A percentile compares a stretch with the other conserved stretches of the same genome.
Conservation (phyloP, 1,284 basidiomycete genomes). For the Ganoderma meredithae region DNA sequence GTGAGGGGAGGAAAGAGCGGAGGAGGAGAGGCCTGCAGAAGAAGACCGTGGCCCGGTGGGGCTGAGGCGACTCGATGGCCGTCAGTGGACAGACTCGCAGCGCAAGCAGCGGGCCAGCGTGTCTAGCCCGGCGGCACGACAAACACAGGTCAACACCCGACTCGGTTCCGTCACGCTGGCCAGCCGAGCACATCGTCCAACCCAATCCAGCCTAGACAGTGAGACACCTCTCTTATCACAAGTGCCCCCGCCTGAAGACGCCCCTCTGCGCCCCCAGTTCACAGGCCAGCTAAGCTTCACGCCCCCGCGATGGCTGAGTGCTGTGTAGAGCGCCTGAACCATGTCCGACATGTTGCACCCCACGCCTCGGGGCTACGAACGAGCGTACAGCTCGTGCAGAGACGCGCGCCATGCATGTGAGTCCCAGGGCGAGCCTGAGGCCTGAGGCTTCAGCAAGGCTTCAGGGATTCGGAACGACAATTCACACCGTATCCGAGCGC, state of each 20-base stretch:
- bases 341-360: background rate
- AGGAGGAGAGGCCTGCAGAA: constrained; percentile 22
- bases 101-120: constrained; percentile 13
- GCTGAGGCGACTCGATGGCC: background rate
- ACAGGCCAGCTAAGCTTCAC: background rate
- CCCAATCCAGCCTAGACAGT: background rate
- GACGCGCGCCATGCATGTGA: too few species aligned
- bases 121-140: constrained; percentile 25
- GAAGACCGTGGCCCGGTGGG: constrained; percentile 16
- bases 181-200: constrained; percentile 4
- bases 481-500: background rate
- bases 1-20: constrained; percentile 31
- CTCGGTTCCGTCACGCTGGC: constrained; percentile 21
- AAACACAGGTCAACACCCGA: constrained; percentile 32
- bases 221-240: constrained; percentile 11
- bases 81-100: background rate
- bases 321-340: background rate
- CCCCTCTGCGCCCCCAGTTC: background rate
- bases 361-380: constrained; percentile 8
- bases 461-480: too few species aligned
- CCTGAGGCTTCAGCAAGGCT: too few species aligned
- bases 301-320: background rate
- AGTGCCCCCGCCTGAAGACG: background rate
- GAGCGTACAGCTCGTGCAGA: too few species aligned
- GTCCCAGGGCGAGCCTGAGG: too few species aligned